phyloP scores from a whole-genome alignment of 2,329 filamentous ascomycete species.

The Mycogone perniciosa region DNA sequence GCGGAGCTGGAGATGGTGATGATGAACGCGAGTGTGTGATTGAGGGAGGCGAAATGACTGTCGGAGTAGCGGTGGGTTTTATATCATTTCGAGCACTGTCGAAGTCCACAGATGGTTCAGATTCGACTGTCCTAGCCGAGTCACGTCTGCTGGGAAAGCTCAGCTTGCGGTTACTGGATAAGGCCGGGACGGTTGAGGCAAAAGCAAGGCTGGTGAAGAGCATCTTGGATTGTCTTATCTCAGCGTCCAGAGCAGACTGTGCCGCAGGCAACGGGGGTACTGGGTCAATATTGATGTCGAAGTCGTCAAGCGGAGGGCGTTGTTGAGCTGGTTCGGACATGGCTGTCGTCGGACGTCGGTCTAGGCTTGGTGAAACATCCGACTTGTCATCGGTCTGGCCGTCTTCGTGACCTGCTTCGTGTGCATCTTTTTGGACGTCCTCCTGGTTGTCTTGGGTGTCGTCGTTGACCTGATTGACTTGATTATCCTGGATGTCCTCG shows the following conservation, averaged over 20 bases:
- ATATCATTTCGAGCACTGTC: slow-evolving; percentile 16
- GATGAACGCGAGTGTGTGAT: slow-evolving; percentile 12
- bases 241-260: slow-evolving; percentile 29
- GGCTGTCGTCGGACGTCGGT: slow-evolving; percentile 11
- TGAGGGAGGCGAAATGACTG: slow-evolving; percentile 8
- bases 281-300: slow-evolving; percentile 4
- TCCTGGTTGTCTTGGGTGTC: slow-evolving; percentile 41
- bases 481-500: background rate
- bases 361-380: slow-evolving; percentile 5
- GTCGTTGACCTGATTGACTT: background rate
- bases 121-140: slow-evolving; percentile 44
- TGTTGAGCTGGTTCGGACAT: slow-evolving; percentile 11
- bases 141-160: slow-evolving; percentile 38
- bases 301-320: slow-evolving; percentile 1
- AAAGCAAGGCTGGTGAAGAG: slow-evolving; percentile 35
- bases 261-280: slow-evolving; percentile 16
- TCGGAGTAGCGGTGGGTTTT: slow-evolving; percentile 5
- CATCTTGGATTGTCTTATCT: slow-evolving; percentile 35
- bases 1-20: slow-evolving; percentile 10
- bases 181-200: slow-evolving; percentile 33
- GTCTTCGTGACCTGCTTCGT: slow-evolving; percentile 7
- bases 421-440: slow-evolving; percentile 26
- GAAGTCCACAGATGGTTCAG: slow-evolving; percentile 24
- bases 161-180: slow-evolving; percentile 25
- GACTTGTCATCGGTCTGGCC: slow-evolving; percentile 3